Base-by-base conservation (phyloP, 2,329 filamentous ascomycete genomes). In the Myriangium duriaei region DNA sequence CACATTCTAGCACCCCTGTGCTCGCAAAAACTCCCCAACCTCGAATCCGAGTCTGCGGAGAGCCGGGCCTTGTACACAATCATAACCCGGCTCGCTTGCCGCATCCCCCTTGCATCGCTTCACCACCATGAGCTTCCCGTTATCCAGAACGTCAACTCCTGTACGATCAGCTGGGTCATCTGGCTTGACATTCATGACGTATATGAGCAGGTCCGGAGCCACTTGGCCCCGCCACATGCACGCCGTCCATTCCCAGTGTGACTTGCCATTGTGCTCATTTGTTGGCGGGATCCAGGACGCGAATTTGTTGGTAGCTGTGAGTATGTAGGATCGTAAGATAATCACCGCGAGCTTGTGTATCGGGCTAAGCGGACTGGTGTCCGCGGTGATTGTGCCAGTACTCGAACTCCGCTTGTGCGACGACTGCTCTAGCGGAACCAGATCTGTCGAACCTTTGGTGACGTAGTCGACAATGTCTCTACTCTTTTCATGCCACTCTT, bases 191-290 rank as follows among this genome's bases (percentile, higher is more conserved):
- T 61, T 56, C 30, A 65, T 68, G 12, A 81, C 70, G 51, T 81
- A 84, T 17, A 91, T 67, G 1, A 81, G 81, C 32, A 88, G 62
- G 57, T 96, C 88, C 0, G 88, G 76, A 0, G 81, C 84, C 1
- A 87, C 70, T 38, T 83, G 81, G 7, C 85, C 84, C 7, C 87
- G 77, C 88, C 88, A 96, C 14, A 95, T 71, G 30, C 82, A 88
- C 24, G 88, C 88, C 67, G 91, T 85, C 88, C 88, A 96, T 58
- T 92, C 82, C 86, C 88, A 96, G 61, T 96, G 88, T 51, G 93
- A 86, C n/a, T 81, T 71, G 0, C 82, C 77, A 11, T 76, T 72
- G 56, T 92, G 94, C 5, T 71, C 68, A 53, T 93, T 86, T 12
- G 69, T 64, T 47, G 92, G 85, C 1, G 81, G 79, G 30, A 87